Base-by-base conservation (phyloP, 495 filamentous ascomycete genomes). In the Neurospora sp. region DNA sequence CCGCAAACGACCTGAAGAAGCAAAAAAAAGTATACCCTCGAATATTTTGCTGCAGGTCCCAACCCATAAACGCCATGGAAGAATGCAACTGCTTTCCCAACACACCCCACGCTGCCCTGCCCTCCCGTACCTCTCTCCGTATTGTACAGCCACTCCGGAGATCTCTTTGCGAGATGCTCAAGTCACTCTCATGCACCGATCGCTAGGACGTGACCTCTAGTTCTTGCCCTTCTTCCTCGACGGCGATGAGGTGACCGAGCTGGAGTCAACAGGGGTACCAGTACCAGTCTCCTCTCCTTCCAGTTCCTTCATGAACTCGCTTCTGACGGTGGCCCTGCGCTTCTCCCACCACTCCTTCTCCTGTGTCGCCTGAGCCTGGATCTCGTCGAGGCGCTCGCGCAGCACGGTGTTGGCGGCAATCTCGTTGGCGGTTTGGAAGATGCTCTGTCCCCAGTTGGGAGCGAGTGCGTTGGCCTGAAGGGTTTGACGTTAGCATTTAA, bases 271-370 rank as follows among this genome's bases (percentile, higher is more conserved):
- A 65, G 27, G 53, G 27, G 53, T 65, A 8, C 53, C 53, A 65
- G 53, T 35, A 65, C 53, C 27, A 27, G 53, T 65, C 3, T 78
- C 74, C n/a, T 83, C 84, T 37, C 84, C 87, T 38, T 94, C 91
- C 38, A 95, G 80, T 81, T 97, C 93, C 82, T 93, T 94, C 90
- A 96, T 90, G 76, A 96, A 93, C 17, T 91, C 90, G 20, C 88
- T 86, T 81, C 91, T 85, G 71, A 96, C 92, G 45, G 83, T 85
- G 48, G 89, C 86, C 76, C 83, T 79, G 27, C 90, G 89, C 86
- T 94, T 94, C 83, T 92, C 90, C 96, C 96, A 99, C 94, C 93
- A 97, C 73, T 89, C 87, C 79, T 91, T 92, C 80, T 99, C 96
- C 39, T 87, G 81, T 14, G 83, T 85, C 0, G 88, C 82, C 74